Evolutionary conservation across 2,329 filamentous ascomycete genomes (phyloP).

Genomic region (Xylaria sp.): DNA sequence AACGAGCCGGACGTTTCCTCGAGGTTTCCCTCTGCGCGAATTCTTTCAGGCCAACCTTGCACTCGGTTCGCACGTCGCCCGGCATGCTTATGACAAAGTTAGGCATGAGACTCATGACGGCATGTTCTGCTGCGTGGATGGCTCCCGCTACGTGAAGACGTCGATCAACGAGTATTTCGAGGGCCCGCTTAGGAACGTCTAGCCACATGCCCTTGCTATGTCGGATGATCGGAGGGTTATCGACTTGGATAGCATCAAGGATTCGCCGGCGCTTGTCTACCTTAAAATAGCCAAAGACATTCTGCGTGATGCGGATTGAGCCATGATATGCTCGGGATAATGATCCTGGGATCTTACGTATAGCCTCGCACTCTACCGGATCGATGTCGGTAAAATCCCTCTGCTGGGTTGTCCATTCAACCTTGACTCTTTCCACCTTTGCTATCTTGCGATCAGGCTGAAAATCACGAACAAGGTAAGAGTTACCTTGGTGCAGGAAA

Average conservation of each 20-base stretch:
- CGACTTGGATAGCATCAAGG: slow-evolving; percentile 89
- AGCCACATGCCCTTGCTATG: slow-evolving; percentile 94
- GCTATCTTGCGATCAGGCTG: slow-evolving; percentile 82
- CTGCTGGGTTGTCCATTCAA: slow-evolving; percentile 95
- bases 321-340: slow-evolving; percentile 83
- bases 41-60: slow-evolving; percentile 89
- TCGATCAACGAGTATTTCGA: slow-evolving; percentile 79
- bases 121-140: slow-evolving; percentile 95
- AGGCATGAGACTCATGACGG: slow-evolving; percentile 85
- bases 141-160: slow-evolving; percentile 85
- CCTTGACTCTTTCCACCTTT: slow-evolving; percentile 86
- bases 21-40: slow-evolving; percentile 75
- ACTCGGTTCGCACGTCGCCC: slow-evolving; percentile 93
- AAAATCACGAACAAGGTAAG: slow-evolving; percentile 91
- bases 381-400: slow-evolving; percentile 95
- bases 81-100: slow-evolving; percentile 91
- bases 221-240: slow-evolving; percentile 89
- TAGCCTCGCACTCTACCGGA: slow-evolving; percentile 89
- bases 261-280: slow-evolving; percentile 87
- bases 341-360: slow-evolving; percentile 73
- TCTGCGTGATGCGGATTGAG: slow-evolving; percentile 83
- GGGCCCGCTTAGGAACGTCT: slow-evolving; percentile 81
- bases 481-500: slow-evolving; percentile 94
- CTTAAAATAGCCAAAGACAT: slow-evolving; percentile 97
- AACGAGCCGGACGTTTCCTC: slow-evolving; percentile 83